A percentile compares a stretch with the other conserved stretches of the same genome.
phyloP scores from a whole-genome alignment of 1,139 yeast genomes.

The Saccharomycopsis crataegensis region DNA sequence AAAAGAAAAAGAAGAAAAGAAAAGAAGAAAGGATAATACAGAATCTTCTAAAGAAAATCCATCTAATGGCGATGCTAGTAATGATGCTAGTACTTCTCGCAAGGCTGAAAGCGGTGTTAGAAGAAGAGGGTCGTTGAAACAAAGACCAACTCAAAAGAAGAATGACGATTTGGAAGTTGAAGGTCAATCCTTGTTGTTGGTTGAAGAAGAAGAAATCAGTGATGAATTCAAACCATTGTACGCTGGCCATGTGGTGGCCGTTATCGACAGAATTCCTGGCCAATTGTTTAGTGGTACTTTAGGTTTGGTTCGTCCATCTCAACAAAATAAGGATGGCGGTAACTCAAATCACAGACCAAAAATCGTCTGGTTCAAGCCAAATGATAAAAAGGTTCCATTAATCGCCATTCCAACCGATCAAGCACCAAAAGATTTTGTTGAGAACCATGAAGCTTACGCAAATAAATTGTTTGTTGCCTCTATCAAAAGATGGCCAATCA shows the following conservation, averaged over 20 bases:
- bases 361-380: constrained; percentile 98
- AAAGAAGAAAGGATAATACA: constrained; percentile 72
- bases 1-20: constrained; percentile 94
- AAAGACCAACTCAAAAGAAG: constrained; percentile 96
- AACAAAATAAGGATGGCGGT: constrained; percentile 79
- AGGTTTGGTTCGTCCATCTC: constrained; percentile 91
- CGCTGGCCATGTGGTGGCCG: constrained; percentile 98
- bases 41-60: constrained; percentile 39
- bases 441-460: constrained; percentile 76
- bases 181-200: constrained; percentile 85
- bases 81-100: constrained; percentile 28
- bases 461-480: constrained; percentile 87
- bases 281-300: constrained; percentile 91
- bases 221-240: constrained; percentile 90
- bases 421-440: constrained; percentile 93
- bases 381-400: constrained; percentile 93
- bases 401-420: constrained; percentile 98
- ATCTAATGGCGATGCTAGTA: constrained; percentile 39
- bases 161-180: constrained; percentile 98
- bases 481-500: constrained; percentile 98
- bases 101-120: constrained; percentile 38
- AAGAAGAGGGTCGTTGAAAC: constrained; percentile 87
- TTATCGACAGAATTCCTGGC: constrained; percentile 94
- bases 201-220: constrained; percentile 92
- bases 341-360: constrained; percentile 54